These are phyloP conservation scores for Corylus heterophylla DNA, from an alignment of 306 rosid species.

Conservation along the genomic window DNA sequence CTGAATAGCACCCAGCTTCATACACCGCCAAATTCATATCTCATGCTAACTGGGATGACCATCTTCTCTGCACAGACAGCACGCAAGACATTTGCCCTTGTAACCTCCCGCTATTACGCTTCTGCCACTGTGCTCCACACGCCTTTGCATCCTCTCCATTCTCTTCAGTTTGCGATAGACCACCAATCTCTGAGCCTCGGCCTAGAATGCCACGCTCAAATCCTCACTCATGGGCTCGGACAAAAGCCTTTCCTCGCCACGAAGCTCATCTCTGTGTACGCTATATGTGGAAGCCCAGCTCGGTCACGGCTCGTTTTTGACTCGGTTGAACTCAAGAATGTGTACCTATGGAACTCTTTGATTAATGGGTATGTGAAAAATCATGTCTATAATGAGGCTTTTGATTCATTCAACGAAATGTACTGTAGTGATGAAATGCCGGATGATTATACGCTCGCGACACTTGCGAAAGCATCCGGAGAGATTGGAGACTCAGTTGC, in stretches of 20 bases:
- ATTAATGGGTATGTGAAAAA: slow-evolving; percentile 56
- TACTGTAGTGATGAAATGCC: slow-evolving; percentile 34
- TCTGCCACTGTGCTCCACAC: slow-evolving; percentile 35
- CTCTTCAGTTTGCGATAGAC: slow-evolving; percentile 49
- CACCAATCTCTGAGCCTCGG: slow-evolving; percentile 41
- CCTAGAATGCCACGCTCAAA: slow-evolving; percentile 62
- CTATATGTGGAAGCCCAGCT: slow-evolving; percentile 33
- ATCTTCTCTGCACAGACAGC: background rate
- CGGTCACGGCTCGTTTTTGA: slow-evolving; percentile 51
- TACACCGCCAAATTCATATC: slow-evolving; percentile 12
- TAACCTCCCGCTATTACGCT: slow-evolving; percentile 42
- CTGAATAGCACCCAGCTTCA: too few relatives aligned
- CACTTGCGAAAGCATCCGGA: slow-evolving; percentile 60
- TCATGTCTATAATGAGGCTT: slow-evolving; percentile 34
- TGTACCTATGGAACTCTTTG: slow-evolving; percentile 68
- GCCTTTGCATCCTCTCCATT: slow-evolving; percentile 33
- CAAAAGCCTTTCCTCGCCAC: slow-evolving; percentile 65
- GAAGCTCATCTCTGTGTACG: slow-evolving; percentile 71
- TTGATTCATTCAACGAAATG: slow-evolving; percentile 53
- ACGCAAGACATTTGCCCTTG: slow-evolving; percentile 30
- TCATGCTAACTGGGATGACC: slow-evolving; percentile 19
- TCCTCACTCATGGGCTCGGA: slow-evolving; percentile 53
- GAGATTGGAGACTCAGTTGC: slow-evolving; percentile 45
- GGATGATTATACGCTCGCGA: slow-evolving; percentile 75
- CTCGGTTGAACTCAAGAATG: slow-evolving; percentile 37